A percentile compares a stretch with the other conserved stretches of the same genome.
These are phyloP conservation scores for Agaricus bisporus DNA, from an alignment of 768 basidiomycete species.

Conservation along the genomic window DNA sequence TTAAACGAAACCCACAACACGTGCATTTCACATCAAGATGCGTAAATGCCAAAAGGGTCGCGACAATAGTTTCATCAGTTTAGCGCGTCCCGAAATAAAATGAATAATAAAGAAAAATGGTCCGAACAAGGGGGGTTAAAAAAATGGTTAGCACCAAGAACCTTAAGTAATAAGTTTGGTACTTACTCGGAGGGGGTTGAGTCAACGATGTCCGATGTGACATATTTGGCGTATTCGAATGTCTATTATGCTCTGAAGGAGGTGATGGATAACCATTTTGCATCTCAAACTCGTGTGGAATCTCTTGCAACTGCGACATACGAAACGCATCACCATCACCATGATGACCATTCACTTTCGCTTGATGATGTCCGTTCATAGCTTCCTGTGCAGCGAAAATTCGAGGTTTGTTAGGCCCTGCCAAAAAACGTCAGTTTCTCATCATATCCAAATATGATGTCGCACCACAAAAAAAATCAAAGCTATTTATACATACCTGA, in stretches of 20 bases:
- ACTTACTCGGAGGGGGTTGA: not conserved
- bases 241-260: not conserved
- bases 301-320: not conserved
- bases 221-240: not conserved
- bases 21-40: too few species aligned
- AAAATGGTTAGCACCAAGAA: not conserved
- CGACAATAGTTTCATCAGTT: not conserved
- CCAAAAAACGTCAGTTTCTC: constrained; percentile 16
- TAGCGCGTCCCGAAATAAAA: too few species aligned
- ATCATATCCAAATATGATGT: constrained; percentile 10
- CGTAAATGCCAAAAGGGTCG: not conserved
- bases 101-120: too few species aligned
- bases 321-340: not conserved
- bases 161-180: not conserved
- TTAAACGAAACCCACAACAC: not conserved
- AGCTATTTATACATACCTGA: constrained; percentile 14
- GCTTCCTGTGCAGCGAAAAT: constrained; percentile 57
- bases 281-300: not conserved
- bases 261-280: constrained; percentile 10
- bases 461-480: constrained; percentile 16
- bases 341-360: not conserved
- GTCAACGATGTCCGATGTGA: not conserved
- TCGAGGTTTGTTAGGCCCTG: constrained; percentile 39
- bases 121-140: too few species aligned
- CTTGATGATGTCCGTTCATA: not conserved